These are phyloP conservation scores for Pseudogymnoascus destructans DNA, from an alignment of 2,329 filamentous ascomycete species.

Conservation along the genomic window DNA sequence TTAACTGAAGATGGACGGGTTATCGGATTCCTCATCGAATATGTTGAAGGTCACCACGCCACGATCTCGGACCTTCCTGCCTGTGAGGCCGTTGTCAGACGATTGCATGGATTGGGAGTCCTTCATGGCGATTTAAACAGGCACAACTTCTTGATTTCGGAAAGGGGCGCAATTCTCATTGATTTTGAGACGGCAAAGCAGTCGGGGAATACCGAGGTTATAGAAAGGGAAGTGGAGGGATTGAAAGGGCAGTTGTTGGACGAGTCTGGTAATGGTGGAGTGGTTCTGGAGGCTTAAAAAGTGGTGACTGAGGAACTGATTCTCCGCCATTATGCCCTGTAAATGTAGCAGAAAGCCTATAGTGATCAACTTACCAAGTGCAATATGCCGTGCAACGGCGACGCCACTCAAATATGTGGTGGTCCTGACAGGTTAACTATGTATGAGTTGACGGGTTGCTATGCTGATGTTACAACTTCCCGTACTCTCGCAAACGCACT, in stretches of 20 bases:
- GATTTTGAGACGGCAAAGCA: slow-evolving; percentile 25
- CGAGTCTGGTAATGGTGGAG: slow-evolving; percentile 10
- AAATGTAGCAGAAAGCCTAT: not conserved
- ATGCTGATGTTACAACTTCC: too few species aligned
- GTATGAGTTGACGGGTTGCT: too few species aligned
- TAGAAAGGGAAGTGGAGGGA: slow-evolving; percentile 11
- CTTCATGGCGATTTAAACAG: slow-evolving; percentile 29
- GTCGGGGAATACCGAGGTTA: slow-evolving; percentile 8
- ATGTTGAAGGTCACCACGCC: slow-evolving; percentile 22
- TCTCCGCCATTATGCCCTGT: not conserved
- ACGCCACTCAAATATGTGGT: too few species aligned
- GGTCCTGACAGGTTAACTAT: too few species aligned
- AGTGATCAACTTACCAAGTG: not conserved
- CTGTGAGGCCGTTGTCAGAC: slow-evolving; percentile 22
- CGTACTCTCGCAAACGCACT: too few species aligned
- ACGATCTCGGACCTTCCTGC: slow-evolving; percentile 20
- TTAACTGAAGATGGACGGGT: slow-evolving; percentile 24
- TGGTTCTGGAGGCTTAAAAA: not conserved
- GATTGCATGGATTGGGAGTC: slow-evolving; percentile 27
- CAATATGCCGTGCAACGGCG: not conserved
- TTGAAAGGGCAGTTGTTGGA: slow-evolving; percentile 11
- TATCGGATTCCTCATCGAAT: slow-evolving; percentile 26
- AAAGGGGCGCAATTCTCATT: slow-evolving; percentile 22
- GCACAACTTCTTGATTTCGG: slow-evolving; percentile 27
- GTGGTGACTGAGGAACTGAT: not conserved